Base-by-base conservation (phyloP, 768 basidiomycete genomes). In the Cystoderma amianthinum region DNA sequence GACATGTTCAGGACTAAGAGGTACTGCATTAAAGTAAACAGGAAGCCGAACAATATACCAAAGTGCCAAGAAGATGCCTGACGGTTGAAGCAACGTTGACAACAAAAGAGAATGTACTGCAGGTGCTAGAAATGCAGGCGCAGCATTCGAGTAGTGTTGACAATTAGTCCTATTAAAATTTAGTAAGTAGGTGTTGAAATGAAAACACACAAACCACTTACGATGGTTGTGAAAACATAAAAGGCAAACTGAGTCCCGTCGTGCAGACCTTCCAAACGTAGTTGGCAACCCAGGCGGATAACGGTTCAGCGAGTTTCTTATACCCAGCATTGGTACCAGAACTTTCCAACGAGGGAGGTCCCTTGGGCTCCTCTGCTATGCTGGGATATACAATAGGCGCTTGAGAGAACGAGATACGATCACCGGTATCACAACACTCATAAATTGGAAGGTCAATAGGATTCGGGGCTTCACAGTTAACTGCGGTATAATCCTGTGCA, bases 181-280 rank as follows among this genome's bases (percentile, higher is more conserved):
- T 47, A 39, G 24, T 25, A 43, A 51, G 28, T 32, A 16, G 30
- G 17, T 50, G 35, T 10, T 38, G 6, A 37, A 42, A 4, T 19
- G 45, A 44, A 24, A 45, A 15, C 45, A 42, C 15, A 9, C 24
- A 22, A 17, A 38, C 43, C 39, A 69, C 82, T 52, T 65, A 88
- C 86, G 58, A 64, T 35, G 76, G 64, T 45, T 65, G 68, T 4
- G 72, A 66, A 50, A 81, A 79, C 23, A 58, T 53, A 6, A 70
- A 50, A 3, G 81, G 76, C 39, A 87, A 62, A 49, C 73, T 72
- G 43, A 80, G 67, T 34, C 76, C 80, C n/a, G 80, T 82, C 12
- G 82, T 83, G 56, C 86, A 87, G 34, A 79, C 78, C 57, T 84
- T 86, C 87, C 87, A 90, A 12, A 87, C 78, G 54, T 83, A 90